Evolutionary conservation across 768 basidiomycete genomes (phyloP), one percentile per base, ranked within the genome.

Genomic region (Candolleomyces efflorescens): DNA sequence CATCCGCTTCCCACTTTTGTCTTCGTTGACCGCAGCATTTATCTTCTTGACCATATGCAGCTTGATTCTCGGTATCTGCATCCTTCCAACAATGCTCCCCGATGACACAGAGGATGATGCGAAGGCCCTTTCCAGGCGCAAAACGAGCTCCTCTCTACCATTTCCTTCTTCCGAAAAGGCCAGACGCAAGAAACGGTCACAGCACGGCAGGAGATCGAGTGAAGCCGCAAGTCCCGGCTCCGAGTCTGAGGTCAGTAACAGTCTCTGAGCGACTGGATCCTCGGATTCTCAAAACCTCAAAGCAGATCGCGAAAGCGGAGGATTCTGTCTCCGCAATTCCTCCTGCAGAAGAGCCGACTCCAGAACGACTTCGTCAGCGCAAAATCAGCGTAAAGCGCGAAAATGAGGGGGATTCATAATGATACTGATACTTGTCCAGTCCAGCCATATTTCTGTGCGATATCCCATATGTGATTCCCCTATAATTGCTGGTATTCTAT

Each of bases 1-100:
- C 36, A 82, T 86, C 32, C 83, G 86, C 37, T 89, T 87, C 69
- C 90, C 90, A 1, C 63, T 89, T 13, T 58, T 78, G 12, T 81
- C 80, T 48, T 79, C 85, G 5, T 18, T 85, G 11, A 58, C 76
- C 3, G 76, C 82, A 27, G 72, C 79, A 20, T 62, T 67, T 39
- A 55, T 73, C 0, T 85, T 85, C 71, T 71, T 83, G 59, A 63
- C 74, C 27, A 74, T 85, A 39, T 69, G 81, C 27, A 69, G 77
- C 36, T 55, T 77, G 22, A 69, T 80, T 26, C 64, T 86, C n/a
- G 78, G 71, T 11, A 73, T 71, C 7, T 86, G 79, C 60, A 68
- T 85, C 52, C 71, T 86, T 7, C 82, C 85, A 47, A 50, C 58
- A n/a, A 60, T 62, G 59, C 59, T 63, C 7, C 60, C 62, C 23